phyloP scores from a whole-genome alignment of 495 filamentous ascomycete species.

The Trichoderma erinaceum region DNA sequence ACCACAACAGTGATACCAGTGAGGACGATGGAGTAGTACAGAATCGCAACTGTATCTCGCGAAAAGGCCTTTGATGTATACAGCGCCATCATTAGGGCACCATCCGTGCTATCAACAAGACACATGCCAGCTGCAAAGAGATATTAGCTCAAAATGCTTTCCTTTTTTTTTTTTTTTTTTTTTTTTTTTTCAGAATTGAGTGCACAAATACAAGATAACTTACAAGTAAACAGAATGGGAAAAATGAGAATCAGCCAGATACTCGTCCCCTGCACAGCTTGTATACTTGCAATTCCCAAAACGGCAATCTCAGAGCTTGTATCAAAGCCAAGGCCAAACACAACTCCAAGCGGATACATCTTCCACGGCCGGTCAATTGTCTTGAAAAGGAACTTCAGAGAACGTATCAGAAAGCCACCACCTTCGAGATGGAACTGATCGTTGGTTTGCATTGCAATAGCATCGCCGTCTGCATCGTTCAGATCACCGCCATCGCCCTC shows the following conservation, averaged over 20 bases:
- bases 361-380: conserved; percentile 93
- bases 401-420: conserved; percentile 61
- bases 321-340: conserved; percentile 95
- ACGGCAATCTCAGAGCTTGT: conserved; percentile 92
- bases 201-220: conserved; percentile 15
- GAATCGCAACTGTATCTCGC: conserved; percentile 72
- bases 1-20: conserved; percentile 84
- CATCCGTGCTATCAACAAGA: conserved; percentile 81
- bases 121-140: conserved; percentile 69
- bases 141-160: not conserved
- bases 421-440: conserved; percentile 66
- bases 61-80: conserved; percentile 74
- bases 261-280: conserved; percentile 75
- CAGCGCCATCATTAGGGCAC: conserved; percentile 89
- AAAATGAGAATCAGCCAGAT: conserved; percentile 96
- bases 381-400: conserved; percentile 73
- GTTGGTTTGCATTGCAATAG: conserved; percentile 43
- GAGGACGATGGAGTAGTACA: conserved; percentile 91
- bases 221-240: conserved; percentile 82
- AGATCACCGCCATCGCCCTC: conserved; percentile 19
- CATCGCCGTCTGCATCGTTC: conserved; percentile 20
- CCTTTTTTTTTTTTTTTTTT: too few relatives aligned
- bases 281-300: conserved; percentile 79
- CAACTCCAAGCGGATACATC: conserved; percentile 85
- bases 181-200: not conserved